phyloP scores from a whole-genome alignment of 164 flowering plant genomes.

The Paratinospora sagittata region DNA sequence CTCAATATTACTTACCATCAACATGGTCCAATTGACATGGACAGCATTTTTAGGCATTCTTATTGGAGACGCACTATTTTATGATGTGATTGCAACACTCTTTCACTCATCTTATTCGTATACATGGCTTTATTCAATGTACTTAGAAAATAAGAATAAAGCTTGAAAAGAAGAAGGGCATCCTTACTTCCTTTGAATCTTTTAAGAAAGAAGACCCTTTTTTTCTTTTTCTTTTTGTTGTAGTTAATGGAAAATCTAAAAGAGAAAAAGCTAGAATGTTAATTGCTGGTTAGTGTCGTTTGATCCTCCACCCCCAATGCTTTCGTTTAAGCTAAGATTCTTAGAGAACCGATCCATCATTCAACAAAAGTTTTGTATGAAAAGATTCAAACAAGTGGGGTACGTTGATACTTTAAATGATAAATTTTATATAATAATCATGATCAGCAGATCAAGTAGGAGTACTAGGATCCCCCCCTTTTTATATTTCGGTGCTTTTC shows the following conservation, averaged over 20 bases:
- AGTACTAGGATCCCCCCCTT: too few species aligned
- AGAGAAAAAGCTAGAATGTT: background rate
- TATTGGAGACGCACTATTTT: background rate
- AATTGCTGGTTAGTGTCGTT: background rate
- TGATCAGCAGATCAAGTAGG: too few species aligned
- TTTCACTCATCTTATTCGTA: background rate
- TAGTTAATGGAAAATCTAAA: background rate
- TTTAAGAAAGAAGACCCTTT: background rate
- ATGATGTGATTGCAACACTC: background rate
- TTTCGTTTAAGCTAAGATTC: too few species aligned
- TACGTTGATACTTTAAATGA: background rate
- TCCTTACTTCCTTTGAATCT: background rate
- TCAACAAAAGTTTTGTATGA: too few species aligned
- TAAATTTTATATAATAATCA: background rate
- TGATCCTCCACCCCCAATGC: background rate
- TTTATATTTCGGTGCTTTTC: too few species aligned
- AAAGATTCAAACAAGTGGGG: background rate
- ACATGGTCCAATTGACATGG: background rate
- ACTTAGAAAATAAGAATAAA: background rate
- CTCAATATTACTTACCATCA: background rate
- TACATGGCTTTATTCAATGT: background rate
- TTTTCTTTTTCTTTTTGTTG: background rate
- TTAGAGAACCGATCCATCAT: too few species aligned
- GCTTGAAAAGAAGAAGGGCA: background rate
- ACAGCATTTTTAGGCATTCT: background rate